Percentiles rank a stretch among this genome's conserved stretches.
Evolutionary conservation across 176 grass and related monocot species (phyloP).

Genomic region (Olyra latifolia): DNA sequence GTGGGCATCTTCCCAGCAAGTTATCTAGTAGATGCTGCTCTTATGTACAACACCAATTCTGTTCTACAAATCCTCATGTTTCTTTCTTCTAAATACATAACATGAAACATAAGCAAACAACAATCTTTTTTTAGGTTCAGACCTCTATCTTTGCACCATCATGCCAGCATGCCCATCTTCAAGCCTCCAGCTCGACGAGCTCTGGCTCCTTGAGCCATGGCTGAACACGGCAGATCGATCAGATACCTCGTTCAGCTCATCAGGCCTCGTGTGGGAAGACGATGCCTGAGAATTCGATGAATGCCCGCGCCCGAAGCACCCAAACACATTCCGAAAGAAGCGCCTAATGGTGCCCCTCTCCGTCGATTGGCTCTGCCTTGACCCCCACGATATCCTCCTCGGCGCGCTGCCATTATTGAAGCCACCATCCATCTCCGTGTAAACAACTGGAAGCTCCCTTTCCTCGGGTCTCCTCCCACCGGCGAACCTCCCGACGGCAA

Average conservation of each 20-base stretch:
- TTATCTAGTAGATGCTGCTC: conserved; percentile 26
- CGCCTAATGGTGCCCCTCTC: conserved; percentile 51
- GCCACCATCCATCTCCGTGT: conserved; percentile 91
- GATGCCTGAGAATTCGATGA: neutral
- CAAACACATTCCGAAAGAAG: conserved; percentile 48
- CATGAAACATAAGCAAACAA: conserved; percentile 22
- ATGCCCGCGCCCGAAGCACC: conserved; percentile 49
- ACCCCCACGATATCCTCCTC: conserved; percentile 77
- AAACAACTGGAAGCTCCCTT: conserved; percentile 82
- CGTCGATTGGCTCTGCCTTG: conserved; percentile 55
- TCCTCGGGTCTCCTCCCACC: conserved; percentile 73
- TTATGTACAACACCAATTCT: conserved; percentile 57
- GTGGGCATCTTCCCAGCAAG: conserved; percentile 25
- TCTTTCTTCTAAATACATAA: conserved; percentile 46
- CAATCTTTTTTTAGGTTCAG: neutral
- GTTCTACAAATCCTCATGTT: conserved; percentile 37
- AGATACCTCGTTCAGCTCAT: conserved; percentile 21
- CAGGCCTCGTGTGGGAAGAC: conserved; percentile 23
- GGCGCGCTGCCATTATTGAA: conserved; percentile 68
- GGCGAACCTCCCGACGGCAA: conserved; percentile 75
- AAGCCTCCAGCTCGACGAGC: conserved; percentile 57
- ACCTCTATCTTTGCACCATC: conserved; percentile 46
- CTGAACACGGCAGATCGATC: conserved; percentile 37
- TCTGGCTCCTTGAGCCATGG: conserved; percentile 54
- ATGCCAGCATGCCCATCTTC: conserved; percentile 52